Evolutionary conservation across 768 basidiomycete species (phyloP).

Genomic region (Lactarius trivialis): DNA sequence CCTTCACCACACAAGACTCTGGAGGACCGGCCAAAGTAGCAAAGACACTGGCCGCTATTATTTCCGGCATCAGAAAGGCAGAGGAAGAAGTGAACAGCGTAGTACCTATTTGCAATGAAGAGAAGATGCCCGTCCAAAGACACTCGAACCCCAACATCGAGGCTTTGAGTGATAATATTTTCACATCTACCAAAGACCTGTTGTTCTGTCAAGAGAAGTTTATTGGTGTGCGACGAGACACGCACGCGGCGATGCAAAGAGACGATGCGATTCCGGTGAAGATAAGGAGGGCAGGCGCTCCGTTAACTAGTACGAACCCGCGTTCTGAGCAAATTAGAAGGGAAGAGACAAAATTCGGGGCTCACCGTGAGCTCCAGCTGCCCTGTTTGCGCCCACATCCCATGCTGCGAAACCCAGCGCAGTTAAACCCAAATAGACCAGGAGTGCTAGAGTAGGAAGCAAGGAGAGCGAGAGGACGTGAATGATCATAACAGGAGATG

Average conservation of each 20-base stretch:
- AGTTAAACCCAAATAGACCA: conserved; percentile 34
- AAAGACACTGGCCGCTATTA: conserved; percentile 43
- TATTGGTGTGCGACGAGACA: conserved; percentile 27
- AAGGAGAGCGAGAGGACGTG: conserved; percentile 32
- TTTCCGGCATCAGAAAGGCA: neutral
- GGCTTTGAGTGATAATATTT: conserved; percentile 33
- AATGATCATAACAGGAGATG: neutral
- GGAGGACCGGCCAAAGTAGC: conserved; percentile 41
- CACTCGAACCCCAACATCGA: conserved; percentile 48
- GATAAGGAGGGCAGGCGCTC: conserved; percentile 6
- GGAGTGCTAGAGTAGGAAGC: conserved; percentile 32
- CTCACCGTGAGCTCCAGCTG: conserved; percentile 11
- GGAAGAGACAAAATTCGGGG: neutral
- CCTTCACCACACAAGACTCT: conserved; percentile 29
- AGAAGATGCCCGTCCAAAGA: conserved; percentile 45
- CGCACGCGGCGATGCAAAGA: conserved; percentile 39
- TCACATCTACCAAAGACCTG: conserved; percentile 33
- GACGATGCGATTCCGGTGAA: neutral
- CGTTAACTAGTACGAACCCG: neutral
- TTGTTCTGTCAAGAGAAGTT: conserved; percentile 36
- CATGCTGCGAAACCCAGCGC: conserved; percentile 21
- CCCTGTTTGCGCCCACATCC: conserved; percentile 13
- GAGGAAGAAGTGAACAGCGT: neutral
- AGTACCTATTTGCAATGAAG: conserved; percentile 43
- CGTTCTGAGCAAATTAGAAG: neutral